These are phyloP conservation scores for Auricularia cornea DNA, from an alignment of 768 basidiomycete species.

Conservation along the genomic window DNA sequence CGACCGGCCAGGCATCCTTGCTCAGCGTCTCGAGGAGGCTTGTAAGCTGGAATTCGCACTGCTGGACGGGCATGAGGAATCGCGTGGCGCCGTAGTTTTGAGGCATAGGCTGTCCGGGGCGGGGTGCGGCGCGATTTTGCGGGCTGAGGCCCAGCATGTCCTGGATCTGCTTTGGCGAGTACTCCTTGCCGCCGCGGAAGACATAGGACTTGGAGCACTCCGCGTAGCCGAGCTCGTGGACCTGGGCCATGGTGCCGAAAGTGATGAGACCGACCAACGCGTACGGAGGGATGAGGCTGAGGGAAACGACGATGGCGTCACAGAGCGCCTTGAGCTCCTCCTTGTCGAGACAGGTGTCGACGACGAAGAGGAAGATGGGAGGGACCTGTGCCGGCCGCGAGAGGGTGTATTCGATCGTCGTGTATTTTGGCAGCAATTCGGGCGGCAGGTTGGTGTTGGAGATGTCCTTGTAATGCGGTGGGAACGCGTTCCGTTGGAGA, in stretches of 20 bases:
- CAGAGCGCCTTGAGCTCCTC: slow-evolving; percentile 93
- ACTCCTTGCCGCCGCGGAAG: slow-evolving; percentile 97
- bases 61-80: slow-evolving; percentile 85
- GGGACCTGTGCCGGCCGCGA: slow-evolving; percentile 84
- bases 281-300: slow-evolving; percentile 87
- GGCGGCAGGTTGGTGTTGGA: slow-evolving; percentile 94
- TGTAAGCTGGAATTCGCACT: slow-evolving; percentile 94
- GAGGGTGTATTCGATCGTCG: slow-evolving; percentile 99
- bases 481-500: slow-evolving; percentile 92
- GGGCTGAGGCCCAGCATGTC: slow-evolving; percentile 92
- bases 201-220: slow-evolving; percentile 98
- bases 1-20: slow-evolving; percentile 96
- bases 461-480: slow-evolving; percentile 98
- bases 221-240: slow-evolving; percentile 94
- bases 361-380: slow-evolving; percentile 93
- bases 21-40: slow-evolving; percentile 80
- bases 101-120: slow-evolving; percentile 73
- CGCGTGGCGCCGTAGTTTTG: slow-evolving; percentile 79
- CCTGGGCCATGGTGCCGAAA: slow-evolving; percentile 96
- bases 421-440: slow-evolving; percentile 95
- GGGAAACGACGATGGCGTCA: slow-evolving; percentile 89
- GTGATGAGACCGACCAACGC: slow-evolving; percentile 95
- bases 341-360: slow-evolving; percentile 93
- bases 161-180: slow-evolving; percentile 90
- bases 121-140: slow-evolving; percentile 73